A percentile compares a stretch with the other conserved stretches of the same genome.
Evolutionary conservation across 495 filamentous ascomycete genomes (phyloP).

Genomic region (Penicillium canescens): DNA sequence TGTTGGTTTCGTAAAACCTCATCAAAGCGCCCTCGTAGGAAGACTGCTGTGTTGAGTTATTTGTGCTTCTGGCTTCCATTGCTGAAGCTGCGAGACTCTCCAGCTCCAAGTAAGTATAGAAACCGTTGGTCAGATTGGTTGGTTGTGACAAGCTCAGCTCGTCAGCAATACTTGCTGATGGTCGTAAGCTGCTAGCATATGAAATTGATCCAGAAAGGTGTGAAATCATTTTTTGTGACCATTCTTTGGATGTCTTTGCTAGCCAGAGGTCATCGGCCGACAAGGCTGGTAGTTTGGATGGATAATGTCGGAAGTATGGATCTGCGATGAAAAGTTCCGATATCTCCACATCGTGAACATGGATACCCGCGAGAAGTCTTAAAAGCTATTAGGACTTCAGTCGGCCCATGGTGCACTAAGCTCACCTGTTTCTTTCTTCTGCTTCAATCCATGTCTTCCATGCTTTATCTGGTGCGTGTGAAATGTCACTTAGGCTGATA

Average conservation of each 20-base stretch:
- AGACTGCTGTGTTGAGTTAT: too few species aligned
- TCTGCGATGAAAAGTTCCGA: constrained; percentile 32
- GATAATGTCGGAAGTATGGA: constrained; percentile 20
- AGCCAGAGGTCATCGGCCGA: constrained; percentile 24
- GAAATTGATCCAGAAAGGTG: background rate
- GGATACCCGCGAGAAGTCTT: constrained; percentile 18
- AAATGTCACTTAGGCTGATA: background rate
- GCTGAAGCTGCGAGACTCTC: constrained; percentile 3
- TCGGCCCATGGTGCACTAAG: too few species aligned
- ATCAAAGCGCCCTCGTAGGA: too few species aligned
- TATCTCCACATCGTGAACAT: constrained; percentile 33
- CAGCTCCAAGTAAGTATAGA: constrained; percentile 4
- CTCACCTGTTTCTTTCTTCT: constrained; percentile 22
- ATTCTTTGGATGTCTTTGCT: constrained; percentile 13
- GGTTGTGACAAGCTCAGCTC: too few species aligned
- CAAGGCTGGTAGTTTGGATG: constrained; percentile 7
- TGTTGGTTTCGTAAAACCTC: background rate
- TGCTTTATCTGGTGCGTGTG: constrained; percentile 10
- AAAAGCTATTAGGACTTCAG: background rate
- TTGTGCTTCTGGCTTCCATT: background rate
- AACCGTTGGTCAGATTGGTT: background rate
- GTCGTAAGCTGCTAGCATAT: too few species aligned
- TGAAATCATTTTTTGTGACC: constrained; percentile 1
- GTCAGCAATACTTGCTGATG: too few species aligned
- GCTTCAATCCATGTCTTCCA: constrained; percentile 19